Evolutionary conservation across 2,329 filamentous ascomycete species (phyloP).

Genomic region (Cladosporium halotolerans): DNA sequence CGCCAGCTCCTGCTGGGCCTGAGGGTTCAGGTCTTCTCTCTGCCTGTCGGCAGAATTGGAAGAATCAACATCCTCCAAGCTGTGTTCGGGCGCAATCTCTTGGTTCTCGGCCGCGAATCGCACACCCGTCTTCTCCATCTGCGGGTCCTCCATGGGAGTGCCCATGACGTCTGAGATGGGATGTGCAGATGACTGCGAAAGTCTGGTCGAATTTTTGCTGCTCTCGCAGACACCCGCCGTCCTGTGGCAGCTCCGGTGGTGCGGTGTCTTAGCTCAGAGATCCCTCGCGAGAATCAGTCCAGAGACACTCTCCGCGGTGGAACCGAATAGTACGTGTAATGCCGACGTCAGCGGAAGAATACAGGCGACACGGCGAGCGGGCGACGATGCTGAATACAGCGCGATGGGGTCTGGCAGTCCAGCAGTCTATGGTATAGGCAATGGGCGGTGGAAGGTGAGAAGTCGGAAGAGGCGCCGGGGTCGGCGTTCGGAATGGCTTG

Average conservation of each 20-base stretch:
- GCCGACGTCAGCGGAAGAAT: not conserved
- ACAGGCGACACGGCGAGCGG: not conserved
- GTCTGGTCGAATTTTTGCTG: too few species aligned
- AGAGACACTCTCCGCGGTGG: not conserved
- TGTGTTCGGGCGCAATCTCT: constrained; percentile 55
- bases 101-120: constrained; percentile 67
- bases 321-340: constrained; percentile 1
- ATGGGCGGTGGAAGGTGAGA: not conserved
- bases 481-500: not conserved
- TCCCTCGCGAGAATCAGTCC: not conserved
- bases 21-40: constrained; percentile 33
- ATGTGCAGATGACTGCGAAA: too few species aligned
- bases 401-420: not conserved
- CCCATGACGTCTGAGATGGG: constrained; percentile 10
- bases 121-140: constrained; percentile 44
- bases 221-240: not conserved
- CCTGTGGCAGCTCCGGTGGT: not conserved
- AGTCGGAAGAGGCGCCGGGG: not conserved
- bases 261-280: not conserved
- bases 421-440: not conserved
- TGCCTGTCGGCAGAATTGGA: constrained; percentile 20
- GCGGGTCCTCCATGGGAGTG: constrained; percentile 12
- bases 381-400: not conserved
- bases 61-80: constrained; percentile 23
- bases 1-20: constrained; percentile 51